Evolutionary conservation across 495 filamentous ascomycete genomes (phyloP).

Genomic region (Aspergillus ellipticus): DNA sequence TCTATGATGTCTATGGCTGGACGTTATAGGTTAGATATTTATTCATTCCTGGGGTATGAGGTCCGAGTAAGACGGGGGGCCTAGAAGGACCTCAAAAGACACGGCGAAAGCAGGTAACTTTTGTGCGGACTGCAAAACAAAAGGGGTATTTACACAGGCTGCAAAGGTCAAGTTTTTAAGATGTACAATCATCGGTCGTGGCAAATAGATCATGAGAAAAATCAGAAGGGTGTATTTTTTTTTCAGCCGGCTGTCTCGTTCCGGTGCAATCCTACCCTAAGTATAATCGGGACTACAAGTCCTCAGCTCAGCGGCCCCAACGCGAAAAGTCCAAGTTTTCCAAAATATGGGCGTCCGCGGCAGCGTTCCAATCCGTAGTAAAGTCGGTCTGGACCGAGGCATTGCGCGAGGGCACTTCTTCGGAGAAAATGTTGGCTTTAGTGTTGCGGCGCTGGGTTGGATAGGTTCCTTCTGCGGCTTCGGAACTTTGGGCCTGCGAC

Average conservation of each 20-base stretch:
- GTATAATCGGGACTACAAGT: not conserved
- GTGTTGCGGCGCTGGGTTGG: slow-evolving; percentile 44
- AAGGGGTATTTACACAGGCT: slow-evolving; percentile 3
- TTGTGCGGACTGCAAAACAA: slow-evolving; percentile 1
- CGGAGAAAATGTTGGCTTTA: slow-evolving; percentile 42
- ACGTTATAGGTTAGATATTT: no score
- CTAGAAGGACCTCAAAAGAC: no score
- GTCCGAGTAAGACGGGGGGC: no score
- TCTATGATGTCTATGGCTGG: no score
- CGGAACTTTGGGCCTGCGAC: slow-evolving; percentile 29
- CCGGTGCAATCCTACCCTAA: not conserved
- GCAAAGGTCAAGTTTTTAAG: not conserved
- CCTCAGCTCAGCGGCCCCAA: slow-evolving; percentile 32
- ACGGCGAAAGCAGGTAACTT: not conserved
- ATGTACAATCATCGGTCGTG: not conserved
- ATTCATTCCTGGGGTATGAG: not conserved
- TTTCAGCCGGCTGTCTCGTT: not conserved
- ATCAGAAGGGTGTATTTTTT: not conserved
- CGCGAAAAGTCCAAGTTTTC: slow-evolving; percentile 44
- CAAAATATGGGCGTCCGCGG: slow-evolving; percentile 37
- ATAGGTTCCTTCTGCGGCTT: slow-evolving; percentile 36
- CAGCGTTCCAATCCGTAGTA: slow-evolving; percentile 40
- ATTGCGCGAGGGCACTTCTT: slow-evolving; percentile 33
- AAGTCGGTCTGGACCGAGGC: slow-evolving; percentile 28
- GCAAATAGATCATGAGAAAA: not conserved